These are phyloP conservation scores for Lanmaoa pseudosensibilis DNA, from an alignment of 768 basidiomycete genomes.

Conservation along the genomic window DNA sequence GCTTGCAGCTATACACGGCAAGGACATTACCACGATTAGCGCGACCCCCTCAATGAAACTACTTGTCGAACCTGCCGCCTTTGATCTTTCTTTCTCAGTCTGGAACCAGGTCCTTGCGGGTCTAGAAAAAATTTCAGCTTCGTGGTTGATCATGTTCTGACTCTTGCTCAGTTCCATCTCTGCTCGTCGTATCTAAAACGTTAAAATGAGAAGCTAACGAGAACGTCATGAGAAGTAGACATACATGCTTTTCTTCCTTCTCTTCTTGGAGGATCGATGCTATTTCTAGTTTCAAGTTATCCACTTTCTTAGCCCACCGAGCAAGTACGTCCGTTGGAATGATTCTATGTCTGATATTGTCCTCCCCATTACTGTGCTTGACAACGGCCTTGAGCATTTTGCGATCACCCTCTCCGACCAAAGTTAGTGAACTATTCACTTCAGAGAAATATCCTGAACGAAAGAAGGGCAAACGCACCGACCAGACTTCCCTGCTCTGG, in stretches of 20 bases:
- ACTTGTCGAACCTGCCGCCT: slow-evolving; percentile 62
- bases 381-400: slow-evolving; percentile 96
- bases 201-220: slow-evolving; percentile 8
- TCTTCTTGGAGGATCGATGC: slow-evolving; percentile 83
- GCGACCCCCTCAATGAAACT: neutral
- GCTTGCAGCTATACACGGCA: slow-evolving; percentile 55
- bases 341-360: slow-evolving; percentile 86
- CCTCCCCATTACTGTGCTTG: slow-evolving; percentile 76
- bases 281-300: slow-evolving; percentile 73
- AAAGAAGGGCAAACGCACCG: slow-evolving; percentile 52
- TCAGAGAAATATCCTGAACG: slow-evolving; percentile 5
- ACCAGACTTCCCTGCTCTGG: slow-evolving; percentile 90
- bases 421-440: slow-evolving; percentile 74
- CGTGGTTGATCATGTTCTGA: slow-evolving; percentile 92
- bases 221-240: slow-evolving; percentile 14
- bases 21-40: slow-evolving; percentile 1
- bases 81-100: slow-evolving; percentile 75
- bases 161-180: slow-evolving; percentile 97
- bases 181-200: slow-evolving; percentile 72
- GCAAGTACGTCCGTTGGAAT: slow-evolving; percentile 73
- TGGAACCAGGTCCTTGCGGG: slow-evolving; percentile 99
- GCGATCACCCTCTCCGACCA: slow-evolving; percentile 94
- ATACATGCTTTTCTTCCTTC: slow-evolving; percentile 89
- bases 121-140: slow-evolving; percentile 87
- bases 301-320: slow-evolving; percentile 70